phyloP scores from a whole-genome alignment of 192 early-diverging fungal genomes.

The Linnemannia zychae region DNA sequence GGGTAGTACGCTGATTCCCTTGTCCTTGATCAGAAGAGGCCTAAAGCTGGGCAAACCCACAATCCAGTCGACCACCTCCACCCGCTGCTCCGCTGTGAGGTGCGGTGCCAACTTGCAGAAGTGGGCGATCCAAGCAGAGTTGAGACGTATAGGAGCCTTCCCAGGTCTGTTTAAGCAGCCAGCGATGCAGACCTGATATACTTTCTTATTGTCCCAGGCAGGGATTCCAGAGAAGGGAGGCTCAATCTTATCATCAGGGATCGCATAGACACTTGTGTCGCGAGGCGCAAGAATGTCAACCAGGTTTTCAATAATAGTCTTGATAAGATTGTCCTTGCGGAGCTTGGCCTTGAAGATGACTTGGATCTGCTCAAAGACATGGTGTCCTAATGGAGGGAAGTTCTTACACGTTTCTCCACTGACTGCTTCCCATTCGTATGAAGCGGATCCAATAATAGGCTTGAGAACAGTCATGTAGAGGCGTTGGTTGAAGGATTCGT shows the following conservation, averaged over 20 bases:
- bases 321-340: slow-evolving; percentile 2
- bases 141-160: slow-evolving; percentile 13
- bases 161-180: slow-evolving; percentile 14
- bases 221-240: slow-evolving; percentile 36
- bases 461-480: slow-evolving; percentile 23
- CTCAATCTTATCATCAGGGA: slow-evolving; percentile 13
- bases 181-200: slow-evolving; percentile 22
- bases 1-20: slow-evolving; percentile 3
- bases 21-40: slow-evolving; percentile 4
- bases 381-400: slow-evolving; percentile 42
- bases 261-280: slow-evolving; percentile 31
- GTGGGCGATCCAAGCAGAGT: slow-evolving; percentile 29
- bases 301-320: slow-evolving; percentile 13
- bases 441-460: not conserved
- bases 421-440: not conserved
- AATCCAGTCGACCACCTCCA: slow-evolving; percentile 23
- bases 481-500: not conserved
- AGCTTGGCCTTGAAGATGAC: slow-evolving; percentile 19
- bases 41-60: slow-evolving; percentile 24
- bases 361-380: slow-evolving; percentile 30
- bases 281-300: slow-evolving; percentile 15
- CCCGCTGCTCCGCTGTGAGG: slow-evolving; percentile 25
- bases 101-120: slow-evolving; percentile 13
- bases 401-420: not conserved
- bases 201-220: slow-evolving; percentile 30